Evolutionary conservation across 768 basidiomycete species (phyloP).

Genomic region (Trametes cingulata): DNA sequence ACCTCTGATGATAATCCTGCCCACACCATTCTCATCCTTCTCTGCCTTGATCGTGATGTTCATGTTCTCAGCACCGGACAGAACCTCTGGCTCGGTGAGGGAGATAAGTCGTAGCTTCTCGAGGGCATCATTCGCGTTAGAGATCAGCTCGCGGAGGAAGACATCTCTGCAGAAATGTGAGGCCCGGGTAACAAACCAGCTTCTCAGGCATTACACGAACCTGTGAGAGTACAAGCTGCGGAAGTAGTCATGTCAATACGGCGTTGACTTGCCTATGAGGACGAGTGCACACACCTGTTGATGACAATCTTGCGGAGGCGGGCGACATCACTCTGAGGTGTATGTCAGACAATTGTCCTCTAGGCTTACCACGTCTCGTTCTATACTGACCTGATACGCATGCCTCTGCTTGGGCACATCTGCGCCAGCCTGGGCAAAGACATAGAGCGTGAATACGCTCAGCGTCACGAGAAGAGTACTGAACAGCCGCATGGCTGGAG

Average conservation of each 20-base stretch:
- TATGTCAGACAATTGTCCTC: slow-evolving; percentile 1
- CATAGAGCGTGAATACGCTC: slow-evolving; percentile 44
- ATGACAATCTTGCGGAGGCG: slow-evolving; percentile 93
- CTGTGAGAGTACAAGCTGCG: slow-evolving; percentile 80
- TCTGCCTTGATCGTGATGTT: slow-evolving; percentile 89
- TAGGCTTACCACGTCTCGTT: not conserved
- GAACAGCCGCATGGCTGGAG: slow-evolving; percentile 57
- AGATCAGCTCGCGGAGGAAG: slow-evolving; percentile 87
- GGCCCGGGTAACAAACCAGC: not conserved
- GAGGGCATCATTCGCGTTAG: slow-evolving; percentile 94
- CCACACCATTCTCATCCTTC: slow-evolving; percentile 66
- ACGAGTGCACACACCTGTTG: slow-evolving; percentile 57
- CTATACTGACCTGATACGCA: slow-evolving; percentile 62
- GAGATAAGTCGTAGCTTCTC: slow-evolving; percentile 90
- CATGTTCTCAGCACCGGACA: slow-evolving; percentile 68
- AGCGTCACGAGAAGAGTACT: slow-evolving; percentile 47
- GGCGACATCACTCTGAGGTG: slow-evolving; percentile 81
- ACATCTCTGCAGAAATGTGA: slow-evolving; percentile 54
- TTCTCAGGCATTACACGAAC: slow-evolving; percentile 37
- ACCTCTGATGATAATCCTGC: slow-evolving; percentile 77
- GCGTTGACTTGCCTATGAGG: not conserved
- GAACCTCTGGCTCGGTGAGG: slow-evolving; percentile 72
- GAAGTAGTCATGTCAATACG: not conserved
- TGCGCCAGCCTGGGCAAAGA: slow-evolving; percentile 49
- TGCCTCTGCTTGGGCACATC: slow-evolving; percentile 55